Percentiles rank a stretch among this genome's conserved stretches.
Conservation (phyloP, 805 yeast genomes). For the Nakazawaea populi region DNA sequence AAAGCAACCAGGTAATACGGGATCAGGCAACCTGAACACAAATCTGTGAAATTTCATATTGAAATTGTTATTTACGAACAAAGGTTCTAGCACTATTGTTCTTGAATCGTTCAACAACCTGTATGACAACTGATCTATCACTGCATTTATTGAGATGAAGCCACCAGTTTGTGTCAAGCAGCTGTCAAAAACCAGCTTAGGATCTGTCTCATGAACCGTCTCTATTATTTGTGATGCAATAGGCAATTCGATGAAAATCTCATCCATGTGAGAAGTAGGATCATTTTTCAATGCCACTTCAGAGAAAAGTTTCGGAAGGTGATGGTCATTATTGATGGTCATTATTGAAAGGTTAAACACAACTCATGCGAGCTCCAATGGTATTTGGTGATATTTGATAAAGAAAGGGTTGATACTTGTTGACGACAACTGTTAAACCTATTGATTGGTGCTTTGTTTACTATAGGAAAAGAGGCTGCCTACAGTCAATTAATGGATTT, state of each 20-base stretch:
- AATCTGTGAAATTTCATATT: constrained; percentile 30
- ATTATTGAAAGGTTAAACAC: constrained; percentile 8
- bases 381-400: too few relatives aligned
- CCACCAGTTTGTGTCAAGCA: constrained; percentile 13
- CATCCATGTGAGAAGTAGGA: not conserved
- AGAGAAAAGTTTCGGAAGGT: constrained; percentile 1
- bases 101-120: constrained; percentile 26
- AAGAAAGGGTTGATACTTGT: too few relatives aligned
- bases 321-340: not conserved
- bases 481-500: too few relatives aligned
- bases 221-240: not conserved
- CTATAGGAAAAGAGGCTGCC: too few relatives aligned
- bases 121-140: constrained; percentile 25
- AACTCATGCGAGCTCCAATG: not conserved
- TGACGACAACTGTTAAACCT: too few relatives aligned
- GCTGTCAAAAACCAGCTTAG: constrained; percentile 1
- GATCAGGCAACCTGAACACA: constrained; percentile 32
- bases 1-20: constrained; percentile 30
- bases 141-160: constrained; percentile 6
- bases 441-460: too few relatives aligned
- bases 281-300: constrained; percentile 1
- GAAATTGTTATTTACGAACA: constrained; percentile 28
- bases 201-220: not conserved
- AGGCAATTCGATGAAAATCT: not conserved
- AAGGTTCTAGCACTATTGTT: constrained; percentile 33